These are phyloP conservation scores for Dianthus caryophyllus DNA, from an alignment of 148 eudicot genomes.

Conservation along the genomic window DNA sequence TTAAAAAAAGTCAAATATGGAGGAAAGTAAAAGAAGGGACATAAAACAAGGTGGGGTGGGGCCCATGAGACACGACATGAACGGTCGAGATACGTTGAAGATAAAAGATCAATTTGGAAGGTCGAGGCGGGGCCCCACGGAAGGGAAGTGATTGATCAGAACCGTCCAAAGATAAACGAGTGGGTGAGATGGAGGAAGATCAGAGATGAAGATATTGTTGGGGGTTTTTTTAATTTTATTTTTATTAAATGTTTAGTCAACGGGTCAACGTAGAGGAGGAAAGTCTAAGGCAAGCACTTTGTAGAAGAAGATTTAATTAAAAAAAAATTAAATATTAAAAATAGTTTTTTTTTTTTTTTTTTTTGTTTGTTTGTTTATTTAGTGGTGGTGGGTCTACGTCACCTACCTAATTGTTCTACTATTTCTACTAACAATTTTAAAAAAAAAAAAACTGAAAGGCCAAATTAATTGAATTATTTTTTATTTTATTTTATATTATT, in stretches of 20 bases:
- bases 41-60: no score
- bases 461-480: neutral
- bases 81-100: neutral
- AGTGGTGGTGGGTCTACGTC: conserved; percentile 28
- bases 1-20: neutral
- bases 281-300: conserved; percentile 21
- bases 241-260: conserved; percentile 19
- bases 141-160: neutral
- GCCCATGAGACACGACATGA: neutral
- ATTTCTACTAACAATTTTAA: neutral
- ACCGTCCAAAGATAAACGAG: conserved; percentile 12
- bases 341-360: no score
- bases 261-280: conserved; percentile 21
- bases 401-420: conserved; percentile 26
- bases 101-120: neutral
- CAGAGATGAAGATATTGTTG: neutral
- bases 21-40: neutral
- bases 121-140: neutral
- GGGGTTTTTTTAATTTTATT: neutral
- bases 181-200: conserved; percentile 13
- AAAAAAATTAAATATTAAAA: neutral
- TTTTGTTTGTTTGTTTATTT: neutral
- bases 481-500: neutral
- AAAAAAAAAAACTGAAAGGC: conserved; percentile 7
- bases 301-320: conserved; percentile 8